Evolutionary conservation across 139 green algal genomes (phyloP), one percentile per base, ranked within the genome.

Genomic region (Desmodesmus armatus): DNA sequence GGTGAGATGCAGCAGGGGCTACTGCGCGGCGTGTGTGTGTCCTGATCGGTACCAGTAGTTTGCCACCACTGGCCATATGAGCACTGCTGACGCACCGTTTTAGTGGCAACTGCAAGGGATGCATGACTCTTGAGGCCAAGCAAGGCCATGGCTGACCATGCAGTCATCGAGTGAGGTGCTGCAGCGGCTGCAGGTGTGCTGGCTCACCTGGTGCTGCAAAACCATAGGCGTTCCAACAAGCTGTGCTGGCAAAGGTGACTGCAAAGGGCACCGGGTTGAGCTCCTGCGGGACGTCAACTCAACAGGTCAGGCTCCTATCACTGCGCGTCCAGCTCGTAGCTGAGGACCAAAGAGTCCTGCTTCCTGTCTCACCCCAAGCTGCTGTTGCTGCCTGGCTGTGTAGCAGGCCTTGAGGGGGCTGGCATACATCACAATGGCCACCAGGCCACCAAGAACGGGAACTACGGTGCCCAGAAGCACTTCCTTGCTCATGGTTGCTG

Each of bases 221-320:
- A 62, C 85, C 84, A n/a, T 94, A 95, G 2, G 67, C 77, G 1
- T 89, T 71, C 93, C 93, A 96, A 25, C 84, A 86, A 0, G 89
- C 63, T n/a, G 87, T 91, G 82, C 94, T 96, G 11, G 85, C 85
- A 2, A 91, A 83, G 7, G 93, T 90, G 7, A 93, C 71, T 6
- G 90, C 75, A 47, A 94, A 93, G 1, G 93, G 93, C 3, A 95
- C 65, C 0, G 91, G 90, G 81, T 96, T 96, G 0, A 96, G 73
- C n/a, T 91, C 88, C 92, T 95, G 87, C 85, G 66, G n/a, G 23
- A 23, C 11, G 9, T 44, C 7, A 43, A 7, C 63, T 0, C 31
- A 41, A 47, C 19, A n/a, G n/a, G n/a, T n/a, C n/a, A n/a, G n/a
- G n/a, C n/a, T n/a, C n/a, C n/a, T n/a, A n/a, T n/a, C n/a, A n/a